Evolutionary conservation across 108 stramenopile species (phyloP).

Genomic region (Ochromonas danica): DNA sequence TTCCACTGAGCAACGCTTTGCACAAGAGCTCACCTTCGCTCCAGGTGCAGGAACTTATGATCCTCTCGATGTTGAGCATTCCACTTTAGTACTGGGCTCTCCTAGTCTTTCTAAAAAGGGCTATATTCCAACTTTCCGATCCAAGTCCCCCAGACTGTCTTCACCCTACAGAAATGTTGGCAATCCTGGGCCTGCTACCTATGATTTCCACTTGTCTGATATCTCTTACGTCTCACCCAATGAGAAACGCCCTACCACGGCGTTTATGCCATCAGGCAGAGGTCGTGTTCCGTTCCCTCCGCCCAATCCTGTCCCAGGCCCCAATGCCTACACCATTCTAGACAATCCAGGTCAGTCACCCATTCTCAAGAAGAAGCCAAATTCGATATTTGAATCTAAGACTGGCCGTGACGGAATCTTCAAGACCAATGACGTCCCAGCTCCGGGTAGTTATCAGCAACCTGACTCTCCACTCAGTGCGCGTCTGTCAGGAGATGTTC

Average conservation of each 20-base stretch:
- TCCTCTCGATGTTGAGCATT: neutral
- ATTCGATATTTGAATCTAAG: neutral
- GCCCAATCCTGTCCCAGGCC: neutral
- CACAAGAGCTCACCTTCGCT: neutral
- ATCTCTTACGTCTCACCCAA: neutral
- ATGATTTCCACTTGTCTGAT: neutral
- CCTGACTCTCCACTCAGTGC: neutral
- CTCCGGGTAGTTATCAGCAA: neutral
- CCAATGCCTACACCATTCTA: neutral
- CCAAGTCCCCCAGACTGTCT: neutral
- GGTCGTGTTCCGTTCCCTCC: slow-evolving; percentile 11
- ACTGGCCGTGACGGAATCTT: neutral
- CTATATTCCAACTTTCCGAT: neutral
- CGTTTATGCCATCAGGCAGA: neutral
- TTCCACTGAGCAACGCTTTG: neutral
- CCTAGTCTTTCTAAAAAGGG: neutral
- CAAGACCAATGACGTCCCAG: neutral
- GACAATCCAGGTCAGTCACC: neutral
- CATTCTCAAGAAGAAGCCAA: neutral
- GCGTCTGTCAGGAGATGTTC: neutral
- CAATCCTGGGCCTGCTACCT: neutral
- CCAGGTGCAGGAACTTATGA: neutral
- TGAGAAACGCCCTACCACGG: neutral
- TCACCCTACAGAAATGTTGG: neutral
- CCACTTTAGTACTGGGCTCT: neutral